Conservation (phyloP, 148 eudicot species). For the Vaccinium myrtillus region DNA sequence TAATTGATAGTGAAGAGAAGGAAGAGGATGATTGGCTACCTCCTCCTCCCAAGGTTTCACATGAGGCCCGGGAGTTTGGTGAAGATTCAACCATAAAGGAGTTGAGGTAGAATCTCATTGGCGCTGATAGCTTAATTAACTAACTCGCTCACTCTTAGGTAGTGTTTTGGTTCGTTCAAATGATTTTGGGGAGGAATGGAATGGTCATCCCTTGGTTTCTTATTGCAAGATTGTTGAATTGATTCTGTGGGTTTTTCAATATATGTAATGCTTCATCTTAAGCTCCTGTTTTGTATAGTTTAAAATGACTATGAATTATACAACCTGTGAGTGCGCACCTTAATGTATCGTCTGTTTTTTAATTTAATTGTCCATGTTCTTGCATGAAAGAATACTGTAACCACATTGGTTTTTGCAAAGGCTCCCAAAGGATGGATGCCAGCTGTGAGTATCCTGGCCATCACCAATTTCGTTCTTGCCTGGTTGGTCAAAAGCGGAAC, state of each 20-base stretch:
- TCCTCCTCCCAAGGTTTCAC: conserved; percentile 58
- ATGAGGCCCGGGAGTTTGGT: conserved; percentile 18
- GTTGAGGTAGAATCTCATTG: conserved; percentile 45
- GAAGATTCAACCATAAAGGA: conserved; percentile 70
- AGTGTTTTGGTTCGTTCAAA: neutral
- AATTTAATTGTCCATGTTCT: neutral
- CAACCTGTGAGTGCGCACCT: neutral
- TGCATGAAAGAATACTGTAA: neutral
- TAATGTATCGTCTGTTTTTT: neutral
- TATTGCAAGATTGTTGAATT: neutral
- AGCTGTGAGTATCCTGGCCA: neutral
- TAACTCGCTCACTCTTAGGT: neutral
- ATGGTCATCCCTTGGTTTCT: neutral
- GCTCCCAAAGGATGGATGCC: neutral
- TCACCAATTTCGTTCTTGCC: neutral
- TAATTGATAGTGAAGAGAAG: conserved; percentile 50
- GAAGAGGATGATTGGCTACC: conserved; percentile 72
- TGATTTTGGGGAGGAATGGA: neutral
- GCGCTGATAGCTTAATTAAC: neutral
- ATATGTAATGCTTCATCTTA: neutral
- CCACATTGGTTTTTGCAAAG: neutral
- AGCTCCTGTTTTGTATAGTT: neutral
- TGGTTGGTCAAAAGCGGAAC: neutral
- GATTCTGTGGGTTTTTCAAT: neutral
- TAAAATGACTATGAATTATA: neutral